Base-by-base conservation (phyloP, 1,284 basidiomycete species). In the Pterula multifida region DNA sequence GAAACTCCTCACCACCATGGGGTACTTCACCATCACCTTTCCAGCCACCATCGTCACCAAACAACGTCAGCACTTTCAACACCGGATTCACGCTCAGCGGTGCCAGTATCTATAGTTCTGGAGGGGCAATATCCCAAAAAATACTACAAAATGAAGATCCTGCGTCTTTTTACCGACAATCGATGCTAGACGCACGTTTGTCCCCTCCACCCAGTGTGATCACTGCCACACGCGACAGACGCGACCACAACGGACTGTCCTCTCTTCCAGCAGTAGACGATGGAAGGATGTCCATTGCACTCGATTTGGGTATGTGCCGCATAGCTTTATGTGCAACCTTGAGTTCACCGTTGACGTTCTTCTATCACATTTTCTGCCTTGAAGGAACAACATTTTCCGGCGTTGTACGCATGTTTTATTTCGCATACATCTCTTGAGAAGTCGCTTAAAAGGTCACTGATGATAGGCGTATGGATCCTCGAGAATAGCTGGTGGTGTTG, bases 381-480 rank as follows among this genome's bases (percentile, higher is more conserved):
- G 66, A 50, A 85, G 83, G 83, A 63, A 89, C 85, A 2, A 88
- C 85, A 1, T 88, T 87, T 65, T 87, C 85, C 36, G 85, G 85
- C 54, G 81, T 89, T 55, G 85, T 86, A 63, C 66, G 82, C 73
- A 28, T 36, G 45, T 56, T 45, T 28, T 52, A 36, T 51, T 42
- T n/a, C n/a, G n/a, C n/a, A n/a, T n/a, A n/a, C n/a, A n/a, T n/a
- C n/a, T n/a, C n/a, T n/a, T n/a, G n/a, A n/a, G n/a, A n/a, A n/a
- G n/a, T n/a, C n/a, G n/a, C n/a, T n/a, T n/a, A n/a, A n/a, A n/a
- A n/a, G n/a, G n/a, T n/a, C n/a, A n/a, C n/a, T n/a, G 13, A 4
- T 9, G 13, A 51, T 52, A 83, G 81, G 83, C 85, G 1, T 89
- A 85, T 59, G 86, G 80, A 3, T 88, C 85, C 21, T 81, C 85